phyloP scores from a whole-genome alignment of 768 basidiomycete genomes.

The Pleurotus tuber-regium region DNA sequence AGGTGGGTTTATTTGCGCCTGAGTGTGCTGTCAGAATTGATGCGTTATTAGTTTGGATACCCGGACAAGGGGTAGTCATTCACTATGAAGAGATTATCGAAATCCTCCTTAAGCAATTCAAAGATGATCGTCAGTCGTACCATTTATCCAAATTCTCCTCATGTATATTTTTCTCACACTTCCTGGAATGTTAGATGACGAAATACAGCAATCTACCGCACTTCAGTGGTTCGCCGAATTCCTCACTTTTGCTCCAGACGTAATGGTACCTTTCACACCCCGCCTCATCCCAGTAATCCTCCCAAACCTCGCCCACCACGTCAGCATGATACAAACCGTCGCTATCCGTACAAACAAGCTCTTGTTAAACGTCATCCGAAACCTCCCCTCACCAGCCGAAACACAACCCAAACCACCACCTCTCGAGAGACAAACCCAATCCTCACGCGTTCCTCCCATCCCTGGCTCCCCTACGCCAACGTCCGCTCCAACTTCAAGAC shows the following conservation, averaged over 20 bases:
- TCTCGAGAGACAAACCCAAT: constrained; percentile 29
- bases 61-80: constrained; percentile 90
- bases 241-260: constrained; percentile 81
- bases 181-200: constrained; percentile 62
- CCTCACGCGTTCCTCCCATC: constrained; percentile 34
- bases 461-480: constrained; percentile 54
- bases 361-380: constrained; percentile 82
- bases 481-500: constrained; percentile 44
- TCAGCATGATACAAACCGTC: constrained; percentile 81
- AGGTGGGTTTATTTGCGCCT: too few species aligned
- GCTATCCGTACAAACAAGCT: constrained; percentile 86
- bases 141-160: constrained; percentile 5
- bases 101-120: constrained; percentile 85
- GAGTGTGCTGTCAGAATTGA: too few species aligned
- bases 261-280: constrained; percentile 93
- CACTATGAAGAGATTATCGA: constrained; percentile 92
- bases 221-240: constrained; percentile 92
- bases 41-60: constrained; percentile 67
- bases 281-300: constrained; percentile 90
- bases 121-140: constrained; percentile 67
- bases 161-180: too few species aligned
- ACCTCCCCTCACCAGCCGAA: constrained; percentile 64
- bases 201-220: constrained; percentile 94
- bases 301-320: constrained; percentile 92
- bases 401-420: constrained; percentile 19